Evolutionary conservation across 2,329 filamentous ascomycete species (phyloP).

Genomic region (Cercospora citrullina): DNA sequence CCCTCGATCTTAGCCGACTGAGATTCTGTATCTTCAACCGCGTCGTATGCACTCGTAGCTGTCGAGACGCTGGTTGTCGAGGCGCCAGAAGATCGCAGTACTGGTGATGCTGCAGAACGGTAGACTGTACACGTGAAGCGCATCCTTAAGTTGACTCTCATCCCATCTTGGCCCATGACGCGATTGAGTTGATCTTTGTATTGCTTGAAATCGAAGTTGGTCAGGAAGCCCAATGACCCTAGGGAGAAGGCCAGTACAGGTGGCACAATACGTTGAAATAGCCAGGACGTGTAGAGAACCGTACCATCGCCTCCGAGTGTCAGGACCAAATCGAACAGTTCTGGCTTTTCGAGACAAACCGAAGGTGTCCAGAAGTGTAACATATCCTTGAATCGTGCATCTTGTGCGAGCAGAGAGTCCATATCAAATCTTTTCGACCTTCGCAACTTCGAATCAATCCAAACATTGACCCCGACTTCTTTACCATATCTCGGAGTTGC

Average conservation of each 20-base stretch:
- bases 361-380: slow-evolving; percentile 96
- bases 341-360: slow-evolving; percentile 88
- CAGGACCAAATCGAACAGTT: slow-evolving; percentile 92
- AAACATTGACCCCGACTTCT: slow-evolving; percentile 90
- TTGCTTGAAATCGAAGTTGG: slow-evolving; percentile 80
- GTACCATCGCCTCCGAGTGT: slow-evolving; percentile 86
- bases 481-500: slow-evolving; percentile 85
- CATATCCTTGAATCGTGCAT: slow-evolving; percentile 77
- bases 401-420: slow-evolving; percentile 67
- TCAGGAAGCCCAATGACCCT: slow-evolving; percentile 83
- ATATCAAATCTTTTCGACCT: slow-evolving; percentile 86
- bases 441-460: slow-evolving; percentile 93
- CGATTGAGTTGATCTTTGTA: slow-evolving; percentile 85
- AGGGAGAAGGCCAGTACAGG: slow-evolving; percentile 82
- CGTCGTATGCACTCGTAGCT: slow-evolving; percentile 23
- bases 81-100: slow-evolving; percentile 30
- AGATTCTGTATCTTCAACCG: slow-evolving; percentile 31
- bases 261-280: slow-evolving; percentile 87
- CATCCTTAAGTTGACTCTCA: slow-evolving; percentile 98
- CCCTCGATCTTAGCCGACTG: slow-evolving; percentile 72
- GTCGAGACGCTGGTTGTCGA: slow-evolving; percentile 38
- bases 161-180: slow-evolving; percentile 90
- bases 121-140: slow-evolving; percentile 98
- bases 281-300: slow-evolving; percentile 83
- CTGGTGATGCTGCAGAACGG: slow-evolving; percentile 55